A percentile compares a stretch with the other conserved stretches of the same genome.
phyloP scores from a whole-genome alignment of 2,329 filamentous ascomycete species.

The Fusarium cyanostomum region DNA sequence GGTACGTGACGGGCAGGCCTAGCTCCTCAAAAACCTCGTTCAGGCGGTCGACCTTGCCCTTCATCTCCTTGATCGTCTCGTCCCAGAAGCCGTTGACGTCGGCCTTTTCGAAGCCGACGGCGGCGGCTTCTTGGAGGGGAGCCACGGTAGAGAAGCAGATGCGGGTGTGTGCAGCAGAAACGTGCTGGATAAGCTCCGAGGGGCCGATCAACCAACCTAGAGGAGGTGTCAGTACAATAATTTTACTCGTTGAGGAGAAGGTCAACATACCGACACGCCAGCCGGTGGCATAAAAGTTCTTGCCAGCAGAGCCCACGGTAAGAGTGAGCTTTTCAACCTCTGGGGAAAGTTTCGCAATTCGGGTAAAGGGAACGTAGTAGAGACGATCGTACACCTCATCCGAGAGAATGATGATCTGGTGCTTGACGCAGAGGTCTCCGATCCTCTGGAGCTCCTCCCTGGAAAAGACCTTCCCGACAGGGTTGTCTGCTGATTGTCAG shows the following conservation, averaged over 20 bases:
- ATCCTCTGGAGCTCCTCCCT: slow-evolving; percentile 84
- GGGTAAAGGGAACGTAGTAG: slow-evolving; percentile 94
- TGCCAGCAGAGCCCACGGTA: slow-evolving; percentile 94
- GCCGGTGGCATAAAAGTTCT: slow-evolving; percentile 98
- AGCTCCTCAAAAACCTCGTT: slow-evolving; percentile 83
- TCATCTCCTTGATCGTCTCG: slow-evolving; percentile 84
- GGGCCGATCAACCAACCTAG: slow-evolving; percentile 89
- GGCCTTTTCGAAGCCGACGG: slow-evolving; percentile 92
- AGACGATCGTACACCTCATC: slow-evolving; percentile 95
- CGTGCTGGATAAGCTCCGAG: slow-evolving; percentile 87
- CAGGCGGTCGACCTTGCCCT: slow-evolving; percentile 86
- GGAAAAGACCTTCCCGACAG: slow-evolving; percentile 94
- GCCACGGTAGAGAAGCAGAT: slow-evolving; percentile 97
- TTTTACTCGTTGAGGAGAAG: fast-evolving
- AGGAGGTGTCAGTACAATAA: neutral
- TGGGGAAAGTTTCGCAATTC: slow-evolving; percentile 88
- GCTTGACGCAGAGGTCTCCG: slow-evolving; percentile 87
- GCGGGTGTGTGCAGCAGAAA: slow-evolving; percentile 89
- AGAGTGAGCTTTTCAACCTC: slow-evolving; percentile 89
- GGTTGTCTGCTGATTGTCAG: slow-evolving; percentile 72
- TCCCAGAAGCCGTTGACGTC: slow-evolving; percentile 90
- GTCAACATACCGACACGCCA: slow-evolving; percentile 78
- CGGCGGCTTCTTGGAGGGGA: slow-evolving; percentile 92
- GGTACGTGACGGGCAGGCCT: slow-evolving; percentile 83
- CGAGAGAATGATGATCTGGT: slow-evolving; percentile 92